phyloP scores from a whole-genome alignment of 2,329 filamentous ascomycete species.

The Ceratocystis diversiconidia region DNA sequence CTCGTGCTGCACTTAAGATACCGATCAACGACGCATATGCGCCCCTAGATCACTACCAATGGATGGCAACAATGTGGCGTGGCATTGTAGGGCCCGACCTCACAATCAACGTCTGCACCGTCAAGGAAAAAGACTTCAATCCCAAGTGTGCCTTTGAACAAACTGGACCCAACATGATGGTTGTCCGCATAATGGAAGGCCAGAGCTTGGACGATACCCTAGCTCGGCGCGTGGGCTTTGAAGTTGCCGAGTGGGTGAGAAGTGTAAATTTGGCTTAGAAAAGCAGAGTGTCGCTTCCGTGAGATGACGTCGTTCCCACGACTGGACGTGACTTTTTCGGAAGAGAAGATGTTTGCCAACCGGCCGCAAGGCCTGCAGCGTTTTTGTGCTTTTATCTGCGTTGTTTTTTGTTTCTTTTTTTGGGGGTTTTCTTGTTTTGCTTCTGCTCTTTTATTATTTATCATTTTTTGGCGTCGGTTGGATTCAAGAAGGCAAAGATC shows the following conservation, averaged over 20 bases:
- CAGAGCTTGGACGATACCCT: constrained; percentile 50
- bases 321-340: neutral
- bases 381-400: neutral
- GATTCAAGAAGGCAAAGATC: constrained; percentile 5
- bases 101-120: constrained; percentile 49
- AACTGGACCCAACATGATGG: constrained; percentile 28
- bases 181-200: constrained; percentile 35
- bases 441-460: neutral
- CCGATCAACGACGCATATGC: constrained; percentile 66
- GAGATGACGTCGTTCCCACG: neutral
- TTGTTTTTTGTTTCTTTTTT: neutral
- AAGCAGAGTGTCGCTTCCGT: neutral
- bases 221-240: constrained; percentile 65
- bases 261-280: constrained; percentile 28
- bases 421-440: neutral
- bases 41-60: constrained; percentile 88
- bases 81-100: constrained; percentile 71
- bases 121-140: constrained; percentile 26
- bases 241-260: constrained; percentile 69
- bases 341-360: neutral
- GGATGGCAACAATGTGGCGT: constrained; percentile 89
- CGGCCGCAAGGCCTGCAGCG: neutral
- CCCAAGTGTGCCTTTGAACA: constrained; percentile 31
- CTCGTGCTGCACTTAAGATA: constrained; percentile 58
- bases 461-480: neutral